phyloP scores from a whole-genome alignment of 1,284 basidiomycete genomes.

The Taiwanofungus camphoratus region DNA sequence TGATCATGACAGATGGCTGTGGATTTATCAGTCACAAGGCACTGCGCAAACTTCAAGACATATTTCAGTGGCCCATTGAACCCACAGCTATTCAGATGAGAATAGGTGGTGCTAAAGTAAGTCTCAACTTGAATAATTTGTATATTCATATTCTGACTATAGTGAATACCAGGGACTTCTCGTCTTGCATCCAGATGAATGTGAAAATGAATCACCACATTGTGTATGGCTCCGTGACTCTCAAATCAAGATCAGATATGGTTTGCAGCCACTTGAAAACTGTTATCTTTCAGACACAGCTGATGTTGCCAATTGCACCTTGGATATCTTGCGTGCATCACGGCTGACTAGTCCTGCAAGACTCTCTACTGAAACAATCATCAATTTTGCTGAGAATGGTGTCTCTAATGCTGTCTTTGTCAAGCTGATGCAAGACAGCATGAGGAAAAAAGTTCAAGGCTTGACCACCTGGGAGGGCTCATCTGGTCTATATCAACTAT shows the following conservation, averaged over 20 bases:
- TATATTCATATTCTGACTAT: background rate
- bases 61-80: constrained; percentile 23
- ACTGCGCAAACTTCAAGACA: constrained; percentile 24
- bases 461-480: constrained; percentile 26
- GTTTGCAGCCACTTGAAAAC: constrained; percentile 2
- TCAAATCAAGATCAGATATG: constrained; percentile 37
- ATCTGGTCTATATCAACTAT: constrained; percentile 26
- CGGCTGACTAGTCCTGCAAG: constrained; percentile 30
- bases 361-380: constrained; percentile 38
- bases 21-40: constrained; percentile 32
- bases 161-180: constrained; percentile 17
- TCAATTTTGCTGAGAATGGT: constrained; percentile 41
- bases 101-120: constrained; percentile 31
- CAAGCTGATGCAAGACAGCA: constrained; percentile 20
- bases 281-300: constrained; percentile 10
- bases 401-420: constrained; percentile 29
- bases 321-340: constrained; percentile 36
- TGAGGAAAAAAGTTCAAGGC: constrained; percentile 21
- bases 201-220: constrained; percentile 11
- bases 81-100: constrained; percentile 39
- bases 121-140: constrained; percentile 5
- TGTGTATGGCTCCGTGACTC: constrained; percentile 35
- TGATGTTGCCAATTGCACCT: constrained; percentile 29
- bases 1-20: constrained; percentile 42
- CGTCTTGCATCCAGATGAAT: constrained; percentile 12